Conservation (phyloP, 768 basidiomycete genomes). For the Boletus bicolor region DNA sequence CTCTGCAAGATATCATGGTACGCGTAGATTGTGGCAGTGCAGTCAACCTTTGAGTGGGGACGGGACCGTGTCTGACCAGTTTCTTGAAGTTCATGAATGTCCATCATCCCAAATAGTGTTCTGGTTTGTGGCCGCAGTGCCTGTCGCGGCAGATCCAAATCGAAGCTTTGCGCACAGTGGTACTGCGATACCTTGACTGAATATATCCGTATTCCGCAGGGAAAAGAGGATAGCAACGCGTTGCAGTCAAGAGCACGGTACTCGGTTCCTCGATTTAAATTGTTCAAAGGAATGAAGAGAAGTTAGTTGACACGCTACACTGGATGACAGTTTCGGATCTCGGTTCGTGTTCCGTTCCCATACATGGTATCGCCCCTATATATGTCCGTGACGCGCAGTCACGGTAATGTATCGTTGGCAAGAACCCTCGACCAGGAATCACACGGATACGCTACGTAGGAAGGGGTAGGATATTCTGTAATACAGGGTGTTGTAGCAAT, state of each 20-base stretch:
- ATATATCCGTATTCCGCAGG: not conserved
- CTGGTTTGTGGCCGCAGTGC: not conserved
- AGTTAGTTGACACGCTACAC: not conserved
- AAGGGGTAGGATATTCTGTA: not conserved
- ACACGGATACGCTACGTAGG: not conserved
- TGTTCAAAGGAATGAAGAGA: not conserved
- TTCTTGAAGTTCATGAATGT: not conserved
- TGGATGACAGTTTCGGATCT: slow-evolving; percentile 6
- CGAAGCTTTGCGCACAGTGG: slow-evolving; percentile 4
- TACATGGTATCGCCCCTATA: slow-evolving; percentile 17
- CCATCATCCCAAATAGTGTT: not conserved
- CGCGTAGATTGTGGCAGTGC: slow-evolving; percentile 1
- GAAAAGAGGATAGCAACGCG: not conserved
- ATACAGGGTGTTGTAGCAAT: not conserved
- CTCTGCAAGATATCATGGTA: not conserved
- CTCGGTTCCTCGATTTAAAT: not conserved
- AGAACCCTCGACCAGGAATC: not conserved
- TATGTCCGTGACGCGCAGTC: not conserved
- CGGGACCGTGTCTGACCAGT: not conserved
- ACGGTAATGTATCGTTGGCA: not conserved
- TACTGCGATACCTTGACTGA: slow-evolving; percentile 4
- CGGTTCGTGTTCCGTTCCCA: not conserved
- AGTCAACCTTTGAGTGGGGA: not conserved
- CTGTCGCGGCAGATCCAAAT: not conserved
- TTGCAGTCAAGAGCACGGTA: not conserved